Percentiles rank a stretch among this genome's conserved stretches.
phyloP scores from a whole-genome alignment of 2,329 filamentous ascomycete genomes.

The Stromatinia cepivora region DNA sequence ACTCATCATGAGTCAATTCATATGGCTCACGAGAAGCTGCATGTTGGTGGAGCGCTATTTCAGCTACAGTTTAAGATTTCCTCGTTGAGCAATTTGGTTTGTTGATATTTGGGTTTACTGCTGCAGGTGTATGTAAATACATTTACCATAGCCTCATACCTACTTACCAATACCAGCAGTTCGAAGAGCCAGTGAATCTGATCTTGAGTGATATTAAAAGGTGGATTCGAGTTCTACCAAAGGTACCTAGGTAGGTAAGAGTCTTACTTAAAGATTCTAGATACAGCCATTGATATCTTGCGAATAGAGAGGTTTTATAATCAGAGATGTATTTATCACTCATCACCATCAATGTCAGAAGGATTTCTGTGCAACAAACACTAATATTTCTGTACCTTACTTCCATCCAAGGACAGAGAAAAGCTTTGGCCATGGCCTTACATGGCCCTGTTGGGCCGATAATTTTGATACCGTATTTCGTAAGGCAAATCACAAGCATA shows the following conservation, averaged over 20 bases:
- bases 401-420: neutral
- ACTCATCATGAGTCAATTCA: constrained; percentile 1
- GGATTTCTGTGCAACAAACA: neutral
- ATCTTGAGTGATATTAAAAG: neutral
- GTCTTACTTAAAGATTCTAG: too few species aligned
- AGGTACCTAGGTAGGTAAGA: neutral
- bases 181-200: neutral
- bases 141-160: neutral
- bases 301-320: constrained; percentile 3
- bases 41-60: neutral
- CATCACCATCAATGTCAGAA: neutral
- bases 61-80: neutral
- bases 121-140: constrained; percentile 2
- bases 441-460: neutral
- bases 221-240: neutral
- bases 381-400: neutral
- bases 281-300: neutral
- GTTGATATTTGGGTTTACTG: neutral
- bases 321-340: neutral
- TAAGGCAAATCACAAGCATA: constrained; percentile 1
- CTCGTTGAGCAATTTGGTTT: neutral
- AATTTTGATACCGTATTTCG: neutral
- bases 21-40: constrained; percentile 5
- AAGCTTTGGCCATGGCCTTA: neutral
- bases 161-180: neutral